Evolutionary conservation across 345 rosid species (phyloP), one percentile per base, ranked within the genome.

Genomic region (Ceriops zippeliana): DNA sequence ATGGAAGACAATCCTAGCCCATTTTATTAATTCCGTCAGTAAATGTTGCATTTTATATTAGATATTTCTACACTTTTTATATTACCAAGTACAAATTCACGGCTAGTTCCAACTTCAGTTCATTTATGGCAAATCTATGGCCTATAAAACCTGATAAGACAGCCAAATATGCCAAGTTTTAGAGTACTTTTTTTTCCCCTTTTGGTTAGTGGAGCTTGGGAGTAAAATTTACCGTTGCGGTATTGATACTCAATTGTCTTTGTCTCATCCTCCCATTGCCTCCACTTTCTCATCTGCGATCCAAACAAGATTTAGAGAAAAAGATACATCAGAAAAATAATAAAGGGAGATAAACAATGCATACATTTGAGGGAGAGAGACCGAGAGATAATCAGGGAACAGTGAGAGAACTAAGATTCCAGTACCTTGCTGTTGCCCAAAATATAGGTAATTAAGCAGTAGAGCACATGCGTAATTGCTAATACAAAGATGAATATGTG

Each of bases 241-340:
- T 81, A 91, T 58, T 91, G 96, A 69, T 93, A 84, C 75, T 91
- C 96, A 70, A 86, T 61, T 61, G 92, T 87, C 85, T 76, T 86
- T 37, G 98, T 89, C 75, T 89, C 98, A 57, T 59, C 64, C 74
- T 93, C 98, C 98, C 98, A 93, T 7, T 71, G 67, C 78, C 80
- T 86, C 98, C 98, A 93, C 82, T 70, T 93, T 73, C 85, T 89
- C 95, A 89, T 93, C 98, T 93, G 81, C 68, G 76, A 64, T 56
- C 27, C 66, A 72, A 63, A 59, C 37, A n/a, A 63, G 24, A 28
- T 62, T 72, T 58, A 38, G 46, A 42, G 35, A 27, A 30, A 51
- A 2, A n/a, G 3, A 6, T 27, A 37, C 16, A 37, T 62, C 61
- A 47, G 21, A 20, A 26, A 34, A 34, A 34, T 34, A 8, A 34